A percentile compares a stretch with the other conserved stretches of the same genome.
These are phyloP conservation scores for Serendipita sp. DNA, from an alignment of 768 basidiomycete species.

Conservation along the genomic window DNA sequence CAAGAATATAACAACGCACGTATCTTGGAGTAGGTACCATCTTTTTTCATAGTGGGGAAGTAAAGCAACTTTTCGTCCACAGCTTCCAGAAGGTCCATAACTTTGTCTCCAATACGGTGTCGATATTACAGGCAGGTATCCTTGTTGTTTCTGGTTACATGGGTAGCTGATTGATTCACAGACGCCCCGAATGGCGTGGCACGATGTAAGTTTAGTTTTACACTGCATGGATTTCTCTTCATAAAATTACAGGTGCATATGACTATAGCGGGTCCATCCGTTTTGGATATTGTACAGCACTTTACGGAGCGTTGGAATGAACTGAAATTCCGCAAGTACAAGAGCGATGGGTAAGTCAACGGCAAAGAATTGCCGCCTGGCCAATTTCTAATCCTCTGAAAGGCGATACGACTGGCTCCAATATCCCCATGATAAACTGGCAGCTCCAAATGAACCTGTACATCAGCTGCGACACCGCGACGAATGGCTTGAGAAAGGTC, in stretches of 20 bases:
- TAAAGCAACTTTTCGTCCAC: constrained; percentile 16
- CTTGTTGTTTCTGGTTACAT: background rate
- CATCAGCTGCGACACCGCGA: constrained; percentile 56
- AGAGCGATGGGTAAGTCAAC: background rate
- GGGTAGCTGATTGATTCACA: constrained; percentile 20
- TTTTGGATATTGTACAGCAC: constrained; percentile 84
- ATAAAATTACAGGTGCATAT: constrained; percentile 31
- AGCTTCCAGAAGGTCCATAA: constrained; percentile 74
- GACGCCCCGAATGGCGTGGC: constrained; percentile 81
- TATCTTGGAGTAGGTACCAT: constrained; percentile 17
- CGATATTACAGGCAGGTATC: background rate
- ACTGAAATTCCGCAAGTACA: constrained; percentile 58
- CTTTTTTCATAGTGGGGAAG: background rate
- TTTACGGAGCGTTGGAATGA: constrained; percentile 89
- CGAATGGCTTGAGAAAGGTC: constrained; percentile 28
- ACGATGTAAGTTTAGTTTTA: constrained; percentile 41
- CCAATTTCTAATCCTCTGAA: background rate
- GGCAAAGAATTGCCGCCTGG: no score
- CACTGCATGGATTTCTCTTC: background rate
- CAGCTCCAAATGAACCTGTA: constrained; percentile 50
- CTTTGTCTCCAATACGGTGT: constrained; percentile 43
- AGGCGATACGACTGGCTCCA: constrained; percentile 47
- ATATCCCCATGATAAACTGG: constrained; percentile 51
- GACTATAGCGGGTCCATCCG: constrained; percentile 64
- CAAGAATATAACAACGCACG: constrained; percentile 89